Evolutionary conservation across 345 rosid genomes (phyloP), one percentile per base, ranked within the genome.

Genomic region (Brassica juncea): DNA sequence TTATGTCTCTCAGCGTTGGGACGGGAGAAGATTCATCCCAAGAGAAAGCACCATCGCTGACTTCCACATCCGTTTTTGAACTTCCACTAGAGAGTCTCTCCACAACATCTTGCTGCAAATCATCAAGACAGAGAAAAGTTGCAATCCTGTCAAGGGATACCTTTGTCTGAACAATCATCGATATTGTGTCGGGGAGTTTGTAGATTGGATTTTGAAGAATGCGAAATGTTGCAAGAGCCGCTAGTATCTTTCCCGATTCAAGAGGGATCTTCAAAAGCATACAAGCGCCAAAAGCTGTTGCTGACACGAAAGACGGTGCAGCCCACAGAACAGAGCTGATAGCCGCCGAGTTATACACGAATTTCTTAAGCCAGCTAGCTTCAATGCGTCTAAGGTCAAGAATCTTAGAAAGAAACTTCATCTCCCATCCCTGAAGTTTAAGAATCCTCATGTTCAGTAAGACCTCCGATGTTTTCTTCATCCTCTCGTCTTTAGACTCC

Each of bases 341-440:
- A 82, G 86, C 25, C 1, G 88, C 89, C 0, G 79, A 69, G 77
- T 85, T 84, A 49, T 87, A 86, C 31, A 88, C 82, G 23, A 60
- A 86, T 32, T 82, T 90, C 72, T 85, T 90, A 57, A 90, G 75
- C 94, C 92, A 90, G 21, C 88, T 83, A 10, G 84, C 80, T 81
- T 90, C 92, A 55, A 52, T 64, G 72, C 76, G 59, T 75, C 91
- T 81, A n/a, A 87, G 82, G 21, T 82, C 86, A 28, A 82, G 62
- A 71, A 90, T 84, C 84, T 86, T 90, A 32, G 72, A 75, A 73
- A 90, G 71, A 77, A 90, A 90, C 81, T 75, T 84, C 89, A 81
- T 68, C 70, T 90, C 95, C 92, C 92, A 90, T 11, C 84, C 91
- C 67, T 90, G 90, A 70, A 90, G 91, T 77, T 90, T 90, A 27